Base-by-base conservation (phyloP, 805 yeast genomes). In the Torulaspora franciscae region DNA sequence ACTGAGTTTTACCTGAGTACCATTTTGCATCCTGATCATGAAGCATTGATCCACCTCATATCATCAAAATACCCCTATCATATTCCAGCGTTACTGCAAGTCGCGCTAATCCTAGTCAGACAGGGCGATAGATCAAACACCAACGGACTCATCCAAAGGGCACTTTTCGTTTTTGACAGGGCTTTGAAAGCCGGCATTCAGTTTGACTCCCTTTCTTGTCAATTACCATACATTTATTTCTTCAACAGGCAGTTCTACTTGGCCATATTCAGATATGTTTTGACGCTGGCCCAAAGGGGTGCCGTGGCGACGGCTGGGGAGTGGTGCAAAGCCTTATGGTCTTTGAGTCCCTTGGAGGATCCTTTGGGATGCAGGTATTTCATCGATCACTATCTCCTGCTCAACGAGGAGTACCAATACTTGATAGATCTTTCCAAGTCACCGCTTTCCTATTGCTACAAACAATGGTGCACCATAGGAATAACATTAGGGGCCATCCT, bases 331-430 rank as follows among this genome's bases (percentile, higher is more conserved):
- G 69, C 82, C 5, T 68, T 88, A 39, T 69, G 85, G 50, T 77
- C 89, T 2, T 66, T 89, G 25, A 71, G 78, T 28, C 95, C 95
- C 1, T 73, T 80, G 2, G 85, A 83, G 45, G 96, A 89, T 67
- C 95, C 95, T 1, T 68, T 82, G 42, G 95, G 95, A 17, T 88
- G 83, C 9, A 73, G 95, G 50, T 82, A 83, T 57, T 85, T 87
- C 61, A 80, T 89, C 53, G 96, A 89, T 60, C 81, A 76, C 57
- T 88, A 85, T 58, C 81, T 91, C 3, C 67, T 85, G 3, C 67
- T 79, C 65, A 71, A 85, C 29, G 80, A 74, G 26, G 86, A 86
- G 49, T 79, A 74, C 57, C 69, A 77, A 46, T 87, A 78, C 62
- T 59, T 88, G 52, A 69, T 80, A 9, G 75, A 78, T 14, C 65